These are phyloP conservation scores for Cadophora malorum DNA, from an alignment of 2,329 filamentous ascomycete species.

Conservation along the genomic window DNA sequence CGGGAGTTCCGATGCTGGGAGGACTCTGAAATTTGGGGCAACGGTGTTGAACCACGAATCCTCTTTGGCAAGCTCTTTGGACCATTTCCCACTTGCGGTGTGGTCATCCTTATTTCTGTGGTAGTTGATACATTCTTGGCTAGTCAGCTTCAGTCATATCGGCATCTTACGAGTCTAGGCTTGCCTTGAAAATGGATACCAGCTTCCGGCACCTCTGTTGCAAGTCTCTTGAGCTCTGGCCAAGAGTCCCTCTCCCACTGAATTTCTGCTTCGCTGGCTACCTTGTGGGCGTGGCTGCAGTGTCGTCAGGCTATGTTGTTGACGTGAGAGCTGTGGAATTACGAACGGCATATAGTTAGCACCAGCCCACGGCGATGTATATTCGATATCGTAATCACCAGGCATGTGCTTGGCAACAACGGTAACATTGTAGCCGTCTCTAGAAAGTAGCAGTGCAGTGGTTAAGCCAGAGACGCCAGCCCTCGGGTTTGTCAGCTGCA, in stretches of 20 bases:
- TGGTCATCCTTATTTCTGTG: slow-evolving; percentile 14
- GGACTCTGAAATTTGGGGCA: slow-evolving; percentile 71
- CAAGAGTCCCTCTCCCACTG: slow-evolving; percentile 69
- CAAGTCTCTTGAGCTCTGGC: slow-evolving; percentile 65
- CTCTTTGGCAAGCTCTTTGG: slow-evolving; percentile 5
- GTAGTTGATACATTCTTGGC: slow-evolving; percentile 6
- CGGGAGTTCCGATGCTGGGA: slow-evolving; percentile 64
- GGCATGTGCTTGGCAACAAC: slow-evolving; percentile 89
- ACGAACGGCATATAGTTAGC: slow-evolving; percentile 76
- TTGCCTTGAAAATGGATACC: slow-evolving; percentile 79
- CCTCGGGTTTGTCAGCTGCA: slow-evolving; percentile 46
- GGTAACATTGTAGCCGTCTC: slow-evolving; percentile 65
- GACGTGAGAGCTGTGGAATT: not conserved
- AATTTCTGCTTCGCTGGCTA: slow-evolving; percentile 10
- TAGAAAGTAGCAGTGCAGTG: slow-evolving; percentile 67
- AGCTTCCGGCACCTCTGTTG: slow-evolving; percentile 72
- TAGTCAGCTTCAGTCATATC: not conserved
- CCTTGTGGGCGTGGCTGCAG: not conserved
- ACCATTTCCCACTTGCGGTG: slow-evolving; percentile 14
- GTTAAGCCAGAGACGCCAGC: slow-evolving; percentile 71
- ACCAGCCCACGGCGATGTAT: slow-evolving; percentile 87
- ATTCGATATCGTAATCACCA: slow-evolving; percentile 89
- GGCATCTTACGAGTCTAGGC: not conserved
- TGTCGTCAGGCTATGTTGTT: not conserved
- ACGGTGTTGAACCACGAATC: slow-evolving; percentile 69